Conservation (phyloP, 805 yeast genomes). For the Cyberlindnera galapagoensis region DNA sequence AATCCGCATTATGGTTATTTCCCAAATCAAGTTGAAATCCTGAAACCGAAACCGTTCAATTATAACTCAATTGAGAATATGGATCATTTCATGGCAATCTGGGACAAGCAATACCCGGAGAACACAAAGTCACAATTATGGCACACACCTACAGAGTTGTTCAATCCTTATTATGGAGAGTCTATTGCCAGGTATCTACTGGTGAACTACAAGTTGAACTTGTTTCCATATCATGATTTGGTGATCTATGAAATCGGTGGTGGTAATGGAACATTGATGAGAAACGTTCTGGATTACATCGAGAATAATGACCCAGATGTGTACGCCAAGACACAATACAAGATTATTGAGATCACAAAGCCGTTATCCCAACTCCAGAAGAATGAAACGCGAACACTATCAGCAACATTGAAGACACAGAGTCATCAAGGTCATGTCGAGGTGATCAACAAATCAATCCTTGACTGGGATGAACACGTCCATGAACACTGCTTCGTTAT, state of each 20-base stretch:
- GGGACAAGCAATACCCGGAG: conserved; percentile 55
- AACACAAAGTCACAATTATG: conserved; percentile 50
- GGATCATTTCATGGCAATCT: conserved; percentile 62
- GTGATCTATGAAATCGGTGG: conserved; percentile 85
- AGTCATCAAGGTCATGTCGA: conserved; percentile 36
- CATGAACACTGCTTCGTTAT: conserved; percentile 67
- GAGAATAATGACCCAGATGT: conserved; percentile 61
- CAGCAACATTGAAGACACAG: conserved; percentile 8
- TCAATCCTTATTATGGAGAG: conserved; percentile 80
- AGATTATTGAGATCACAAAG: conserved; percentile 19
- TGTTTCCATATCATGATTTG: conserved; percentile 65
- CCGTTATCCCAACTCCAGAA: conserved; percentile 25
- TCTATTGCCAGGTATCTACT: conserved; percentile 77
- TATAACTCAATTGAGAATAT: conserved; percentile 50
- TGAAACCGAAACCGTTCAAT: conserved; percentile 59
- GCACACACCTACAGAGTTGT: conserved; percentile 88
- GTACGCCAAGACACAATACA: conserved; percentile 58
- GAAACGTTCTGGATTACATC: conserved; percentile 61
- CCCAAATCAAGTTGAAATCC: conserved; percentile 69
- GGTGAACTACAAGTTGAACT: conserved; percentile 60
- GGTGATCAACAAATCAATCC: conserved; percentile 66
- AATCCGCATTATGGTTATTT: conserved; percentile 82
- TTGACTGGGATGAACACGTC: conserved; percentile 61
- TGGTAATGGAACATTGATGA: conserved; percentile 84
- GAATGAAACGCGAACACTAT: too few relatives aligned